Conservation (phyloP, 345 rosid genomes). For the Hevea brasiliensis region DNA sequence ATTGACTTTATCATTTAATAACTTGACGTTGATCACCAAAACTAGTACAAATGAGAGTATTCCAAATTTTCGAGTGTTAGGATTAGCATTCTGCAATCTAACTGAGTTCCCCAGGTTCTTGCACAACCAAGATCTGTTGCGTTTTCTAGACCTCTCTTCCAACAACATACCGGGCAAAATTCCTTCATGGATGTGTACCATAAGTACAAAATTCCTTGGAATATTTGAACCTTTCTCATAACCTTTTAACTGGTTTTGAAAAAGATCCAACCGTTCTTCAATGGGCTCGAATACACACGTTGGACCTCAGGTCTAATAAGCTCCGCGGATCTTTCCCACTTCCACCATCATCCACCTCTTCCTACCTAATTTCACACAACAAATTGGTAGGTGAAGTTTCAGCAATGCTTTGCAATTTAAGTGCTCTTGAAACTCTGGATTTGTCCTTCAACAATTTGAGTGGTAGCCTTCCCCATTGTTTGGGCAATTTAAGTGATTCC, state of each 20-base stretch:
- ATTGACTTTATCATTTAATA: too few species aligned
- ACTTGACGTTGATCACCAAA: background rate
- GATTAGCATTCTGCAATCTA: constrained; percentile 20
- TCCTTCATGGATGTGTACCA: constrained; percentile 23
- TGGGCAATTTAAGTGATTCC: background rate
- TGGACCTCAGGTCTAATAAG: background rate
- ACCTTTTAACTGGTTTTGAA: constrained; percentile 15
- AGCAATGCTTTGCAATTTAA: background rate
- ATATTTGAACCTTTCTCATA: constrained; percentile 2
- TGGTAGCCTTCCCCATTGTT: background rate
- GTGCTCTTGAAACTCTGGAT: too few species aligned
- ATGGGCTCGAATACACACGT: background rate
- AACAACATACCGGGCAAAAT: constrained; percentile 23
- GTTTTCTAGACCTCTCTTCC: background rate
- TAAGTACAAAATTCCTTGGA: background rate
- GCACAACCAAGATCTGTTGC: background rate
- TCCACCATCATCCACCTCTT: background rate
- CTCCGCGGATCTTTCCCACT: background rate
- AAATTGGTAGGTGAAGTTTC: background rate
- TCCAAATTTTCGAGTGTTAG: fast-evolving
- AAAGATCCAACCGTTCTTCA: background rate
- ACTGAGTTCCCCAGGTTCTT: constrained; percentile 22
- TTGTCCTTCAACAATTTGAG: background rate
- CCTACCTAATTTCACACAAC: background rate
- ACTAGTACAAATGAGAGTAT: background rate